Evolutionary conservation across 2,329 filamentous ascomycete genomes (phyloP).

Genomic region (Aspergillaceae sp.): DNA sequence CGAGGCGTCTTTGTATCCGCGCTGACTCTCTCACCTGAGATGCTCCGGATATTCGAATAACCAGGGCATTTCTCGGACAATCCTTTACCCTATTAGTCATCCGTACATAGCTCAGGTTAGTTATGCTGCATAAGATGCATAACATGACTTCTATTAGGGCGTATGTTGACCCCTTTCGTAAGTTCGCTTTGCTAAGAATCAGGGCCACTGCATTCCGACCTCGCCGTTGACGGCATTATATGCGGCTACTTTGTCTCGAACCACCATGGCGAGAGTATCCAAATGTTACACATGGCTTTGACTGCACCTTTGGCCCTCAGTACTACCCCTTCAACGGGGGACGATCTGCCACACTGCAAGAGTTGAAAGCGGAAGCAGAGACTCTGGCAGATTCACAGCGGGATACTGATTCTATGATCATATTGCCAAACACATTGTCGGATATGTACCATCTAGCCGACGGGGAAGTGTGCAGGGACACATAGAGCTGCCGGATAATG

Average conservation of each 20-base stretch:
- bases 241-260: slow-evolving; percentile 59
- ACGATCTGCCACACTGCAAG: slow-evolving; percentile 38
- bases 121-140: no score
- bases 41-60: no score
- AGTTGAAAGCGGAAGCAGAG: slow-evolving; percentile 47
- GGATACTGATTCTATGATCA: slow-evolving; percentile 56
- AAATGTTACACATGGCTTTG: slow-evolving; percentile 57
- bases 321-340: slow-evolving; percentile 57
- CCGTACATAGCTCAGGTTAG: no score
- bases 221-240: slow-evolving; percentile 56
- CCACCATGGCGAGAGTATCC: slow-evolving; percentile 55
- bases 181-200: background rate
- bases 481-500: slow-evolving; percentile 45
- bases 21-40: no score
- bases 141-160: slow-evolving; percentile 19
- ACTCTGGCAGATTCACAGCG: slow-evolving; percentile 45
- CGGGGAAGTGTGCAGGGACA: slow-evolving; percentile 46
- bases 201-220: slow-evolving; percentile 55
- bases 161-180: slow-evolving; percentile 5
- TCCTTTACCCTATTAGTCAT: no score
- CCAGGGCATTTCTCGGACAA: no score
- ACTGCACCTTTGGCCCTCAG: slow-evolving; percentile 57
- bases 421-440: slow-evolving; percentile 52
- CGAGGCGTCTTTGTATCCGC: no score
- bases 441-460: slow-evolving; percentile 47